Percentiles rank a stretch among this genome's conserved stretches.
Conservation (phyloP, 2,329 filamentous ascomycete species). For the Verticillium nonalfalfae region DNA sequence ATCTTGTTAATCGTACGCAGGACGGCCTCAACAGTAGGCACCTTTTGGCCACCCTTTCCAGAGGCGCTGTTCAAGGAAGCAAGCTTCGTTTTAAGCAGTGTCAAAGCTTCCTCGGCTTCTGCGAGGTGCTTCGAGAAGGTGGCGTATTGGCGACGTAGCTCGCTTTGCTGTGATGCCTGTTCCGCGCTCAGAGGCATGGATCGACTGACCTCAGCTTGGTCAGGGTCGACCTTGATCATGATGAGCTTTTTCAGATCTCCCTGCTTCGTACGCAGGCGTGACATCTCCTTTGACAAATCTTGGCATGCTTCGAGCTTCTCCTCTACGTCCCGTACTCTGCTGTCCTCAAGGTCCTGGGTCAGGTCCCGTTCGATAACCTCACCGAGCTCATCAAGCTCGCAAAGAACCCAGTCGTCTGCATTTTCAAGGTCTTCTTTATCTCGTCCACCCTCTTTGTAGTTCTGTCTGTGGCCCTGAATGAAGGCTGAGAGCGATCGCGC, state of each 20-base stretch:
- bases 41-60: slow-evolving; percentile 38
- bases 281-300: slow-evolving; percentile 63
- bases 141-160: slow-evolving; percentile 71
- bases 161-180: slow-evolving; percentile 75
- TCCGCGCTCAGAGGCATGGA: slow-evolving; percentile 77
- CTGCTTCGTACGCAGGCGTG: slow-evolving; percentile 66
- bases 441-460: slow-evolving; percentile 45
- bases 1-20: slow-evolving; percentile 88
- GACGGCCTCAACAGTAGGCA: slow-evolving; percentile 86
- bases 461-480: slow-evolving; percentile 59
- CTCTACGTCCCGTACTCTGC: slow-evolving; percentile 61
- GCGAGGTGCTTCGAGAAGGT: slow-evolving; percentile 67
- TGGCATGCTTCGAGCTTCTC: slow-evolving; percentile 63
- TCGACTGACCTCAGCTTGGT: slow-evolving; percentile 56
- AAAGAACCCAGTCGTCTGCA: slow-evolving; percentile 65
- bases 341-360: slow-evolving; percentile 55
- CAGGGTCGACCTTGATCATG: slow-evolving; percentile 60
- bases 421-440: slow-evolving; percentile 63
- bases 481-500: slow-evolving; percentile 59
- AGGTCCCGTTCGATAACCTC: slow-evolving; percentile 59
- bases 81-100: slow-evolving; percentile 72
- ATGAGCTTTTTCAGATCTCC: slow-evolving; percentile 76
- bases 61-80: slow-evolving; percentile 48
- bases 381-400: slow-evolving; percentile 66
- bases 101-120: slow-evolving; percentile 74